Evolutionary conservation across 2,329 filamentous ascomycete genomes (phyloP).

Genomic region (Ilyonectria mors-panacis): DNA sequence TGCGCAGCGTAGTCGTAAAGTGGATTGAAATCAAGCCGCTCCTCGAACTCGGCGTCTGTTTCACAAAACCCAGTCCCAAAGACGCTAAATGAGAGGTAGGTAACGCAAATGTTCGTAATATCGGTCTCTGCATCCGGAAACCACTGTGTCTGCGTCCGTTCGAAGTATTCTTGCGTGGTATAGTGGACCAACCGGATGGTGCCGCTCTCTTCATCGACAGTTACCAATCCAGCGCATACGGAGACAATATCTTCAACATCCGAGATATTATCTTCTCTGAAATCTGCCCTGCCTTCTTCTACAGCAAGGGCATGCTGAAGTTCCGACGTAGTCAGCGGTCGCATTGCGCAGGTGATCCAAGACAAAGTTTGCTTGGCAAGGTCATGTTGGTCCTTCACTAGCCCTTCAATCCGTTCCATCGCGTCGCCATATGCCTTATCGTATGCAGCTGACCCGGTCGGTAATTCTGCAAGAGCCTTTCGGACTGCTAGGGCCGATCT

Average conservation of each 20-base stretch:
- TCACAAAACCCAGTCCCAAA: slow-evolving; percentile 31
- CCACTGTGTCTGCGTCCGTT: slow-evolving; percentile 46
- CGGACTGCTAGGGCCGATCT: slow-evolving; percentile 51
- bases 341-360: slow-evolving; percentile 58
- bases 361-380: slow-evolving; percentile 57
- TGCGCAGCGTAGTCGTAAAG: slow-evolving; percentile 30
- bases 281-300: slow-evolving; percentile 38
- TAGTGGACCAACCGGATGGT: slow-evolving; percentile 61
- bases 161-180: slow-evolving; percentile 62
- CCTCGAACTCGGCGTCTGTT: neutral
- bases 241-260: slow-evolving; percentile 53
- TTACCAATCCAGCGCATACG: slow-evolving; percentile 59
- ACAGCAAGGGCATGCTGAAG: slow-evolving; percentile 61
- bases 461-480: slow-evolving; percentile 49
- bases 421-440: slow-evolving; percentile 58
- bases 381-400: slow-evolving; percentile 48
- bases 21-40: slow-evolving; percentile 2
- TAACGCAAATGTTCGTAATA: slow-evolving; percentile 52
- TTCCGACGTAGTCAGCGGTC: slow-evolving; percentile 52
- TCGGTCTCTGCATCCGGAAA: slow-evolving; percentile 50
- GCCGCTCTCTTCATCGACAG: slow-evolving; percentile 55
- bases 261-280: slow-evolving; percentile 55
- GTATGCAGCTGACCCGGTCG: slow-evolving; percentile 50
- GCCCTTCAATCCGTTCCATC: slow-evolving; percentile 59
- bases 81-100: slow-evolving; percentile 42